A percentile compares a stretch with the other conserved stretches of the same genome.
Conservation (phyloP, 1,139 yeast genomes). For the Taiozyma sp. region DNA sequence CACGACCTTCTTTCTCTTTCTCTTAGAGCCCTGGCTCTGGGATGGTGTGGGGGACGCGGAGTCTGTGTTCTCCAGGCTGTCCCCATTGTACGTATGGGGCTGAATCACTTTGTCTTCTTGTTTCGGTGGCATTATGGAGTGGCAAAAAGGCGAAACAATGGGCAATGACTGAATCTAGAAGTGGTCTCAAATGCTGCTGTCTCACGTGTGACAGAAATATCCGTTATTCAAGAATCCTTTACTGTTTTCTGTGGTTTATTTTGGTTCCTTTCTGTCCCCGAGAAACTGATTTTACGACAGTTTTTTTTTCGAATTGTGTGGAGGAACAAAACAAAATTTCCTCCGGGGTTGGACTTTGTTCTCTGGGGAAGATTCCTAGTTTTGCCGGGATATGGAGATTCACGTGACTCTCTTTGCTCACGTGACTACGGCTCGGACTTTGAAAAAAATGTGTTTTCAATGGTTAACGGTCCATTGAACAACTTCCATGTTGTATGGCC, state of each 20-base stretch:
- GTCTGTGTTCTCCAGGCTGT: neutral
- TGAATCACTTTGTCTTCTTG: neutral
- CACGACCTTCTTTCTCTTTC: constrained; percentile 40
- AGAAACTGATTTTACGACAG: neutral
- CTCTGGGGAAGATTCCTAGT: neutral
- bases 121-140: neutral
- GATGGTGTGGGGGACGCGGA: neutral
- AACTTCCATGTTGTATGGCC: too few relatives aligned
- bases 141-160: neutral
- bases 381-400: neutral
- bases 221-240: neutral
- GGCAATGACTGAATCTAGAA: neutral
- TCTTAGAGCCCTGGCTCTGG: constrained; percentile 11
- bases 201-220: neutral
- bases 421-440: neutral
- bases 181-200: neutral
- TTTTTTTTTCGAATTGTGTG: neutral
- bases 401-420: neutral
- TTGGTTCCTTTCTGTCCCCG: neutral
- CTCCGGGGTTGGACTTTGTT: neutral
- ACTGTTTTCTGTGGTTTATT: too few relatives aligned
- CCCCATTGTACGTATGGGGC: neutral
- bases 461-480: too few relatives aligned
- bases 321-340: neutral
- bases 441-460: too few relatives aligned